These are phyloP conservation scores for Albizia julibrissin DNA, from an alignment of 306 rosid species.

Conservation along the genomic window DNA sequence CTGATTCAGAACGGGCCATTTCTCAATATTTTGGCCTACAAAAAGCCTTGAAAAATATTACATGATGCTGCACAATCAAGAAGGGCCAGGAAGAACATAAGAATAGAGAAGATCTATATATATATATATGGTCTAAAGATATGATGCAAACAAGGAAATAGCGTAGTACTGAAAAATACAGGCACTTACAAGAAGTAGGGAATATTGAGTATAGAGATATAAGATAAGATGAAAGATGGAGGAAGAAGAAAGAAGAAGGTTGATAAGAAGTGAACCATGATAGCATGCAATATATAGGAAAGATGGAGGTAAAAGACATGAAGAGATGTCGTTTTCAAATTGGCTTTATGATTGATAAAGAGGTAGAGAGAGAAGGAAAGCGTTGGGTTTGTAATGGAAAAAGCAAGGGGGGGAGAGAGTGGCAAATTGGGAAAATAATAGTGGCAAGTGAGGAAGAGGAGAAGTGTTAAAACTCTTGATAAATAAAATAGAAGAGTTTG, in stretches of 20 bases:
- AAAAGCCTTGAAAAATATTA: background rate
- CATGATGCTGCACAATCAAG: background rate
- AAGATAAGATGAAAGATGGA: background rate
- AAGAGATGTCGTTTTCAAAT: conserved; percentile 34
- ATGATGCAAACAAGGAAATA: background rate
- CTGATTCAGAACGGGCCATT: background rate
- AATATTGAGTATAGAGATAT: background rate
- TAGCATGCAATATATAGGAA: conserved; percentile 48
- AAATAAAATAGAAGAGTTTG: conserved; percentile 23
- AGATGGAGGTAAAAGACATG: conserved; percentile 10
- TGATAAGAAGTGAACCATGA: conserved; percentile 28
- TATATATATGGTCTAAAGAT: background rate
- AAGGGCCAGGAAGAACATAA: background rate
- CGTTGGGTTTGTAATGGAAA: conserved; percentile 27
- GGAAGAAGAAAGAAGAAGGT: conserved; percentile 18
- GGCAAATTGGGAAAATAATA: conserved; percentile 28
- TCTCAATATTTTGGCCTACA: background rate
- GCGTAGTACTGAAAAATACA: background rate
- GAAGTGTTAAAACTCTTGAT: conserved; percentile 20
- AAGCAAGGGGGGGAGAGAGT: conserved; percentile 12
- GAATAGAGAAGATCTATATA: background rate
- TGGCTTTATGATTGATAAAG: conserved; percentile 31
- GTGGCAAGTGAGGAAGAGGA: conserved; percentile 19
- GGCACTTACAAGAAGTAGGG: conserved; percentile 15
- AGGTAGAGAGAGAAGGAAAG: conserved; percentile 5